Percentiles rank a stretch among this genome's conserved stretches.
These are phyloP conservation scores for Botryotinia convoluta DNA, from an alignment of 2,329 filamentous ascomycete genomes.

Conservation along the genomic window DNA sequence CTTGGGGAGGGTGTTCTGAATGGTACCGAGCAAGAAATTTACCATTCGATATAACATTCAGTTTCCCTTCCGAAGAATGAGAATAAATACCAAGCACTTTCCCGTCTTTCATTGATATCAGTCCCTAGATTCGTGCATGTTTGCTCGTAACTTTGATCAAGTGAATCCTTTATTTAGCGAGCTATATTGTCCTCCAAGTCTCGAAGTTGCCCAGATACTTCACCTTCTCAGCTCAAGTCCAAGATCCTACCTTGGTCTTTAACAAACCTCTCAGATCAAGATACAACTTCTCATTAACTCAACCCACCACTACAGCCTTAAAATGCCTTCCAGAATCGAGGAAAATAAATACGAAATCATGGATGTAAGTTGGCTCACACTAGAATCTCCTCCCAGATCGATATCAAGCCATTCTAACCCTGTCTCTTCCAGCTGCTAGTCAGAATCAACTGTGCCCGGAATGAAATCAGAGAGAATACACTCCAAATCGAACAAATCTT, in stretches of 20 bases:
- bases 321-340: background rate
- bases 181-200: background rate
- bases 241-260: background rate
- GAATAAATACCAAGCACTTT: background rate
- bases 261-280: background rate
- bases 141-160: background rate
- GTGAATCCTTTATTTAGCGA: background rate
- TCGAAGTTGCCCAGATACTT: background rate
- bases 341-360: background rate
- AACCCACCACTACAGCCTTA: fast-evolving
- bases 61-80: background rate
- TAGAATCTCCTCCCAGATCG: too few relatives aligned
- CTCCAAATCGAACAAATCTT: background rate
- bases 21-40: background rate
- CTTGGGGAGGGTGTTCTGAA: background rate
- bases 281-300: background rate
- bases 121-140: background rate
- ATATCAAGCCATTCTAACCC: background rate
- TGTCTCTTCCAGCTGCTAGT: background rate
- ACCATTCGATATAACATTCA: background rate
- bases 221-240: background rate
- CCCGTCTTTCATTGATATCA: background rate
- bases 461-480: background rate
- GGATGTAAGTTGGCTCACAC: background rate
- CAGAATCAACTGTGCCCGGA: background rate